Conservation (phyloP, 2,329 filamentous ascomycete species). For the Madurella fahalii region DNA sequence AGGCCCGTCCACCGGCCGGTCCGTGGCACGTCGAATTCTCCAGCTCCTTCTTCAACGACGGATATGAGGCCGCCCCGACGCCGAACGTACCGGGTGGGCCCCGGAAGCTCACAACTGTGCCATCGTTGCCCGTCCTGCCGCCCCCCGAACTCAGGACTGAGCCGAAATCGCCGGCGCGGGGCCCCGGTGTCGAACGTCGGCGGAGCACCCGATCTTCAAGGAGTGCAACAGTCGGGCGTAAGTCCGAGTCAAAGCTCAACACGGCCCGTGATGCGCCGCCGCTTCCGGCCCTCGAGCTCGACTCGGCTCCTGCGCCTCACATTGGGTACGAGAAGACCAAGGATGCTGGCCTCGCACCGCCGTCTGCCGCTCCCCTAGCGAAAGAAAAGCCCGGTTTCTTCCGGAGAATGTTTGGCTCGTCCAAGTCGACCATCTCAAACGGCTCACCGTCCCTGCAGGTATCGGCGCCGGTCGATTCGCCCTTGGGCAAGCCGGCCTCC, state of each 20-base stretch:
- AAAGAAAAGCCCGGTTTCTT: constrained; percentile 86
- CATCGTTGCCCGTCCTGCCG: constrained; percentile 36
- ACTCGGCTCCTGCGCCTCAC: constrained; percentile 55
- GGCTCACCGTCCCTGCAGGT: constrained; percentile 28
- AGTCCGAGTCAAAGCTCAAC: constrained; percentile 29
- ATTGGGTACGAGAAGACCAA: constrained; percentile 58
- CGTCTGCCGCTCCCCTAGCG: constrained; percentile 35
- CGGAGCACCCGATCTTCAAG: constrained; percentile 56
- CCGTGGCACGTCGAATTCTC: constrained; percentile 48
- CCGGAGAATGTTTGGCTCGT: constrained; percentile 80
- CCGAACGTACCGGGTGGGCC: constrained; percentile 81
- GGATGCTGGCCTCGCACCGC: constrained; percentile 42
- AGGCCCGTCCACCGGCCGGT: constrained; percentile 34
- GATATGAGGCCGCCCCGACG: constrained; percentile 77
- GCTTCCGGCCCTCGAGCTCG: constrained; percentile 36
- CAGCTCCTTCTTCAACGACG: constrained; percentile 45
- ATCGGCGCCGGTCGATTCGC: constrained; percentile 30
- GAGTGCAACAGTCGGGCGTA: constrained; percentile 40
- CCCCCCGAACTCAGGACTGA: constrained; percentile 35
- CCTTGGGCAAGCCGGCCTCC: constrained; percentile 28
- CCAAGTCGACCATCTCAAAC: constrained; percentile 46
- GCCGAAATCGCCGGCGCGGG: constrained; percentile 34
- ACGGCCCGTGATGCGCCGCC: constrained; percentile 28
- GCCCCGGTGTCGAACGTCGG: constrained; percentile 44
- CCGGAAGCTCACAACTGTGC: constrained; percentile 42